A percentile compares a stretch with the other conserved stretches of the same genome.
Evolutionary conservation across 2,329 filamentous ascomycete genomes (phyloP).

Genomic region (Scytalidium lignicola): DNA sequence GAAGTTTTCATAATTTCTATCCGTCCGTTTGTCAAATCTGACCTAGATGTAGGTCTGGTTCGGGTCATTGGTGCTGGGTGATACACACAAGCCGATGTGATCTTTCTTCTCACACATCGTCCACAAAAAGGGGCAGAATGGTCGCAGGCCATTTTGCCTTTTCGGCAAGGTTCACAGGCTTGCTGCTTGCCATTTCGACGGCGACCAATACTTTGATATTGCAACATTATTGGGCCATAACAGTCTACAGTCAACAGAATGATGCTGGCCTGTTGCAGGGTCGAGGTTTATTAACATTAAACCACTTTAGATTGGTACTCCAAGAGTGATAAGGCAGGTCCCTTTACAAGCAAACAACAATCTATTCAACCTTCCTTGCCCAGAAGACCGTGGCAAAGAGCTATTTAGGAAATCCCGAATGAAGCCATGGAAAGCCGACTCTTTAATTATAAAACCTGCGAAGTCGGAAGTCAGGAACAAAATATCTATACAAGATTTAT

Average conservation of each 20-base stretch:
- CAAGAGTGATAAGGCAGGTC: too few relatives aligned
- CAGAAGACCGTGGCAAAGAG: too few relatives aligned
- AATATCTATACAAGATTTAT: too few relatives aligned
- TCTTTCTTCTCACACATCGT: slow-evolving; percentile 20
- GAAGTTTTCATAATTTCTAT: not conserved
- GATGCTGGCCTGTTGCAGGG: not conserved
- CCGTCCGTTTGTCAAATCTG: not conserved
- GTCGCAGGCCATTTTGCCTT: slow-evolving; percentile 25
- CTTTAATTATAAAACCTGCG: too few relatives aligned
- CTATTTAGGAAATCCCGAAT: too few relatives aligned
- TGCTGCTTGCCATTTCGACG: slow-evolving; percentile 26
- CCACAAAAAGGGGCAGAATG: slow-evolving; percentile 22
- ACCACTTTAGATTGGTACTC: too few relatives aligned
- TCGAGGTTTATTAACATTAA: too few relatives aligned
- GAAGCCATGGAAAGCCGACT: too few relatives aligned
- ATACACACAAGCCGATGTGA: slow-evolving; percentile 20
- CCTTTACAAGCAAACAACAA: too few relatives aligned
- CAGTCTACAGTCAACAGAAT: not conserved
- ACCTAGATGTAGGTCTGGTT: slow-evolving; percentile 3
- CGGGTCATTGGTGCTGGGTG: slow-evolving; percentile 24
- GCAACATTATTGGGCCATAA: not conserved
- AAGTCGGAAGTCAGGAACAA: too few relatives aligned
- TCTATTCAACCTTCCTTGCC: too few relatives aligned
- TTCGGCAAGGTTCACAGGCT: slow-evolving; percentile 26
- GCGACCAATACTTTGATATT: slow-evolving; percentile 11